Evolutionary conservation across 73 alveolate genomes (phyloP).

Genomic region (Paramecium biaurelia): DNA sequence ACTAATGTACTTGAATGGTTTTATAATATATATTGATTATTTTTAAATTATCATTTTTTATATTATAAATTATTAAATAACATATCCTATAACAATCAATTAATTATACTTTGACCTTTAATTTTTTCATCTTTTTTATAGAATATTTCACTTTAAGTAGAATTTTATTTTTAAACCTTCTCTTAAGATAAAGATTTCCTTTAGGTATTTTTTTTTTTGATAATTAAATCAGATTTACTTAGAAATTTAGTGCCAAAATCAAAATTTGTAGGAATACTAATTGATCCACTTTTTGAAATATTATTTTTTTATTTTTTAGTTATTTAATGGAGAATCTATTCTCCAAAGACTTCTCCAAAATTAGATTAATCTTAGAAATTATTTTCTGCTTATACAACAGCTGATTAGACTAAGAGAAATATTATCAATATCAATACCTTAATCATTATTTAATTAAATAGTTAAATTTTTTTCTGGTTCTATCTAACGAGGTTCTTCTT

Average conservation of each 20-base stretch:
- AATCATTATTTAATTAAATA: not conserved
- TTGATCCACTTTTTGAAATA: not conserved
- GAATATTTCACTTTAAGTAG: not conserved
- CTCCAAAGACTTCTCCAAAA: not conserved
- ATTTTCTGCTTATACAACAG: not conserved
- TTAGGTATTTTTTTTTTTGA: no score
- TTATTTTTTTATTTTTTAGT: not conserved
- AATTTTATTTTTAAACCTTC: not conserved
- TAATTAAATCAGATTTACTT: not conserved
- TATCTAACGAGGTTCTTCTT: not conserved
- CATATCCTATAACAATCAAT: not conserved
- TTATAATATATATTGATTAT: not conserved
- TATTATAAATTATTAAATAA: not conserved
- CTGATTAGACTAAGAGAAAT: not conserved
- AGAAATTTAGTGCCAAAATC: not conserved
- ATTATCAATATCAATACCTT: not conserved
- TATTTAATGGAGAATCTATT: not conserved
- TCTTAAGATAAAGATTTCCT: not conserved
- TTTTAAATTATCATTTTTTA: not conserved
- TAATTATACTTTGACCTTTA: not conserved
- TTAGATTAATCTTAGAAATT: not conserved
- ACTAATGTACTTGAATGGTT: slow-evolving; percentile 14
- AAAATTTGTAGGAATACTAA: no score
- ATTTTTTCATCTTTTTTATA: not conserved
- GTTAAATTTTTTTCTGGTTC: not conserved